Evolutionary conservation across 306 rosid genomes (phyloP), one percentile per base, ranked within the genome.

Genomic region (Quercus gilva): DNA sequence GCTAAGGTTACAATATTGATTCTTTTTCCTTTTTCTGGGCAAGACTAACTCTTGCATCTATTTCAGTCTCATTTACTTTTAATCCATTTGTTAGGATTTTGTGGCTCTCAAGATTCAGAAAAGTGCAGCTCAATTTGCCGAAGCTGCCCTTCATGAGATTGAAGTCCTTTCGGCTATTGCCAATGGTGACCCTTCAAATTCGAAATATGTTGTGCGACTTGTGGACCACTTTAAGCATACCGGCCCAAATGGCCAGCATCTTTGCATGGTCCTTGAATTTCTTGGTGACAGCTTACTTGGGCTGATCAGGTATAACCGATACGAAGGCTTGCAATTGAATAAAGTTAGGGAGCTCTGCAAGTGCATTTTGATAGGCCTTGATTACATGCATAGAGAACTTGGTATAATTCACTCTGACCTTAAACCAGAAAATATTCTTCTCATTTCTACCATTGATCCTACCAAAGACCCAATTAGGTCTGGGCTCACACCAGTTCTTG

Each of bases 101-200:
- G 97, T 94, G 85, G 97, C 98, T 80, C 97, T 94, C 80, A 94
- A 94, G 90, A 94, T 94, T 85, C 98, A 94, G 90, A 94, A 94
- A 88, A 94, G 98, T 75, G 97, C 97, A 1, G 89, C 98, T 5
- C 94, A 91, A 43, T 94, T 94, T 91, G 89, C 89, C 87, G 88
- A 92, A 85, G 94, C 98, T 57, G 98, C 98, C 74, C 92, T 91
- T 79, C 98, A 94, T 69, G 98, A 94, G 92, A 92, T 94, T 2
- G 82, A 88, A 67, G 72, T 94, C 80, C 98, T 94, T 87, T 91
- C 97, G 7, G 79, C 84, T 55, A 82, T 94, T 84, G 85, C 97
- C 5, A 80, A 88, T 15, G 84, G 93, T 15, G 90, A 92, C 56
- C 96, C 94, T 6, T 71, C 88, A 28, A 88, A 90, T 85, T 91